Evolutionary conservation across 192 early-diverging fungal genomes (phyloP), one percentile per base, ranked within the genome.

Genomic region (Chytriomyces confervae): DNA sequence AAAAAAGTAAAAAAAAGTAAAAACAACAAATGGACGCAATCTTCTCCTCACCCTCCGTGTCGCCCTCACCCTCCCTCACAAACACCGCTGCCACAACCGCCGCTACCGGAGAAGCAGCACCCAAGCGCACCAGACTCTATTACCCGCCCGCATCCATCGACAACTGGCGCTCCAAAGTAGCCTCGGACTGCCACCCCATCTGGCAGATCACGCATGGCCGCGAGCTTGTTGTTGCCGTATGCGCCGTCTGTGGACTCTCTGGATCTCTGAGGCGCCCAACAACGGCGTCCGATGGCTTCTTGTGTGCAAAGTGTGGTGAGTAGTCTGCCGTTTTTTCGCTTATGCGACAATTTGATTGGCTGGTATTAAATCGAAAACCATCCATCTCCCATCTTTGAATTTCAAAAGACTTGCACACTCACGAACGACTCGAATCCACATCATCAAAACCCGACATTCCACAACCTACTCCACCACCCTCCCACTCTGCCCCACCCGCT

Each of bases 241-340:
- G 53, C 53, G 53, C 53, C 53, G 11, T 11, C 53, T 57, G 53
- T 57, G 53, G 53, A 11, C 13, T 20, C 20, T 57, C 53, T 11
- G 53, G 53, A 57, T 18, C 13, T 2, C 53, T 57, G 53, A 57
- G 20, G 20, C 53, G 53, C 3, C 53, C 53, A 11, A 57, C 53
- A 11, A 57, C 53, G 53, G 11, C 53, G 11, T 57, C 53, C 1
- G 53, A 20, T 18, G 53, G 53, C 11, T 18, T 57, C 53, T 57
- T 57, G 53, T 57, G 53, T 57, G 53, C 53, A 57, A 57, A 57
- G 53, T 57, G 53, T 57, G 53, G 53, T 57, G 3, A 57, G 53
- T 57, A 2, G 0, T 0, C 13, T 3, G 20, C 1, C 3, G 53
- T 20, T 0, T 57, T 20, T 57, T n/a, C n/a, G n/a, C n/a, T n/a